phyloP scores from a whole-genome alignment of 1,284 basidiomycete species.

The Dichomitus squalens region DNA sequence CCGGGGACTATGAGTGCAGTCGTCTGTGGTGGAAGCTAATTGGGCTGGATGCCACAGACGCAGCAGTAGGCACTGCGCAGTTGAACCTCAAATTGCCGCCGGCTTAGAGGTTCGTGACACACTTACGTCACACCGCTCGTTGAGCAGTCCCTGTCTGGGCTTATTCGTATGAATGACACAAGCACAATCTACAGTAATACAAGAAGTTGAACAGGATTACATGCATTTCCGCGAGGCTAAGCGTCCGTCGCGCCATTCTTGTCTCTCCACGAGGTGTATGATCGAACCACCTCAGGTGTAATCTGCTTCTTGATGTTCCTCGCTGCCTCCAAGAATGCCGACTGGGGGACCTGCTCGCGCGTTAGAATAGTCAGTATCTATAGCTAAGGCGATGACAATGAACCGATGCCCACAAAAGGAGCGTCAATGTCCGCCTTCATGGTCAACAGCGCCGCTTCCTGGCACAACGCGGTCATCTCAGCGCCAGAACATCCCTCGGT shows the following conservation, averaged over 20 bases:
- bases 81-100: too few relatives aligned
- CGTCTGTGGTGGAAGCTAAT: too few relatives aligned
- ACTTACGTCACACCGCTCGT: too few relatives aligned
- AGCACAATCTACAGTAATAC: too few relatives aligned
- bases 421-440: slow-evolving; percentile 88
- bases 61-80: too few relatives aligned
- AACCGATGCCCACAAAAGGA: slow-evolving; percentile 56
- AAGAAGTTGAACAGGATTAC: neutral
- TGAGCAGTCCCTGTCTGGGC: too few relatives aligned
- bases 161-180: too few relatives aligned
- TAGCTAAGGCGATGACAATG: neutral
- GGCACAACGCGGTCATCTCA: slow-evolving; percentile 90
- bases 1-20: too few relatives aligned
- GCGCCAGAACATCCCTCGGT: slow-evolving; percentile 96
- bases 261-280: slow-evolving; percentile 68
- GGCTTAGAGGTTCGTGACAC: too few relatives aligned
- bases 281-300: slow-evolving; percentile 77
- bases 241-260: slow-evolving; percentile 36
- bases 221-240: slow-evolving; percentile 5
- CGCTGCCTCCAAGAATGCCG: slow-evolving; percentile 81
- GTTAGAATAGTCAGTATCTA: neutral
- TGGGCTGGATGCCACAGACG: too few relatives aligned
- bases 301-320: slow-evolving; percentile 79
- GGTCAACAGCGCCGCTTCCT: slow-evolving; percentile 92
- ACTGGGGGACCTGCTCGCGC: slow-evolving; percentile 63